Percentiles rank a stretch among this genome's conserved stretches.
These are phyloP conservation scores for Entomortierella parvispora DNA, from an alignment of 192 early-diverging fungal species.

Conservation along the genomic window DNA sequence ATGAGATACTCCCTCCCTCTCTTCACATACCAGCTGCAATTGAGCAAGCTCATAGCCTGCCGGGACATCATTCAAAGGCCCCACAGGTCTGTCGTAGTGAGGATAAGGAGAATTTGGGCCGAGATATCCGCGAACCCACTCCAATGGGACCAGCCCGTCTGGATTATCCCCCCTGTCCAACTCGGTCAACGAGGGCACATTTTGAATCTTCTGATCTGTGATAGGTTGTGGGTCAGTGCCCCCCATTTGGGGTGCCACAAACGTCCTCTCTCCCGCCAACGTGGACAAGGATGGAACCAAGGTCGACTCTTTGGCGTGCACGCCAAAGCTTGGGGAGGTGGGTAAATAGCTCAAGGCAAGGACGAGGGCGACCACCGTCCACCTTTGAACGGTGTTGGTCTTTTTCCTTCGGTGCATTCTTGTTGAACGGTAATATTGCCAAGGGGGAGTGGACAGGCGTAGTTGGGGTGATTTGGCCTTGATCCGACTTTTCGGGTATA, in stretches of 20 bases:
- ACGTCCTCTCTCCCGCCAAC: no score
- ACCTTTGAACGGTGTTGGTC: no score
- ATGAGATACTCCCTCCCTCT: conserved; percentile 2
- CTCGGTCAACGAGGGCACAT: not conserved
- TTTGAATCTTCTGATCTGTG: not conserved
- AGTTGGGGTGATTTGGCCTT: no score
- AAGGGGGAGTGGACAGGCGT: no score
- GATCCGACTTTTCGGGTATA: no score
- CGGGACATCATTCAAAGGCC: conserved; percentile 18
- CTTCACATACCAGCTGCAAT: conserved; percentile 40
- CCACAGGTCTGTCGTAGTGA: conserved; percentile 22
- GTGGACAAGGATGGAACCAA: no score
- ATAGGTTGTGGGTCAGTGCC: no score
- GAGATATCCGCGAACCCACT: conserved; percentile 30
- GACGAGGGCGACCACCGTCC: no score
- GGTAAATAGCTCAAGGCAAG: no score
- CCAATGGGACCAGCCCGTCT: not conserved
- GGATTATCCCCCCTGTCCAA: not conserved
- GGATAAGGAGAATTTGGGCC: conserved; percentile 45
- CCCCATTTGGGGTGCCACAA: no score
- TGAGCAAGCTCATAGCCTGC: conserved; percentile 36
- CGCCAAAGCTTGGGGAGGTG: not conserved
- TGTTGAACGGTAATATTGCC: no score
- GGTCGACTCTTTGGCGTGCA: not conserved
- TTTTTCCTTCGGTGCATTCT: no score